Evolutionary conservation across 306 rosid species (phyloP).

Genomic region (Cucurbita moschata): DNA sequence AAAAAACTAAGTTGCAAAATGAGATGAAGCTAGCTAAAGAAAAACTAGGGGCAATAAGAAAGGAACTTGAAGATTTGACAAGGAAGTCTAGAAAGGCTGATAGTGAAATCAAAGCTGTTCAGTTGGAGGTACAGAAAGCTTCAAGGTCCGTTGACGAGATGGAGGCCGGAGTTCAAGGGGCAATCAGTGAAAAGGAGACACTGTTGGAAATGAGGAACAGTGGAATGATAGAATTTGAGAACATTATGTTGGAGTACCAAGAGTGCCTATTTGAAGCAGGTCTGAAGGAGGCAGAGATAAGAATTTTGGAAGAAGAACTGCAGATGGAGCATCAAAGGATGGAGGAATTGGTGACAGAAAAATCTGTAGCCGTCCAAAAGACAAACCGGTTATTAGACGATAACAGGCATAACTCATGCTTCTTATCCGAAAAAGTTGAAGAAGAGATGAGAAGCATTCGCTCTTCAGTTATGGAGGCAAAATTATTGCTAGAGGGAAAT

Average conservation of each 20-base stretch:
- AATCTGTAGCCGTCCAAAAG: slow-evolving; percentile 31
- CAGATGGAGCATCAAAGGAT: slow-evolving; percentile 22
- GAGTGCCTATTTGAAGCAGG: slow-evolving; percentile 20
- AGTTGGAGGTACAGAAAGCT: slow-evolving; percentile 23
- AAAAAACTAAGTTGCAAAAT: slow-evolving; percentile 34
- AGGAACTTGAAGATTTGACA: slow-evolving; percentile 23
- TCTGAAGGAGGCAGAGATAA: slow-evolving; percentile 31
- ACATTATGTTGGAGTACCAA: slow-evolving; percentile 25
- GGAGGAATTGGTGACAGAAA: slow-evolving; percentile 29
- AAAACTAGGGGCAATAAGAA: slow-evolving; percentile 17
- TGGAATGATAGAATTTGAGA: slow-evolving; percentile 22
- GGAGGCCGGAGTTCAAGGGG: slow-evolving; percentile 20
- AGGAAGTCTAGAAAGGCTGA: slow-evolving; percentile 12
- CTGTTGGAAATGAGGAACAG: slow-evolving; percentile 20
- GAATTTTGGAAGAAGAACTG: slow-evolving; percentile 52
- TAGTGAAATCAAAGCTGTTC: slow-evolving; percentile 11
- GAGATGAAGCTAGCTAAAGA: slow-evolving; percentile 25
- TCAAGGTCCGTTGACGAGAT: slow-evolving; percentile 14
- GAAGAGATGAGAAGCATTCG: slow-evolving; percentile 37
- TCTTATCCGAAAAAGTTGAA: slow-evolving; percentile 35
- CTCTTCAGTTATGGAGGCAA: slow-evolving; percentile 45
- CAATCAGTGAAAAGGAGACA: slow-evolving; percentile 23
- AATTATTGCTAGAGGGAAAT: slow-evolving; percentile 27
- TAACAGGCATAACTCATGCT: slow-evolving; percentile 16
- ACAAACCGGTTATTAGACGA: slow-evolving; percentile 23